Evolutionary conservation across 352 stramenopile genomes (phyloP).

Genomic region (Pythium angustatum): DNA sequence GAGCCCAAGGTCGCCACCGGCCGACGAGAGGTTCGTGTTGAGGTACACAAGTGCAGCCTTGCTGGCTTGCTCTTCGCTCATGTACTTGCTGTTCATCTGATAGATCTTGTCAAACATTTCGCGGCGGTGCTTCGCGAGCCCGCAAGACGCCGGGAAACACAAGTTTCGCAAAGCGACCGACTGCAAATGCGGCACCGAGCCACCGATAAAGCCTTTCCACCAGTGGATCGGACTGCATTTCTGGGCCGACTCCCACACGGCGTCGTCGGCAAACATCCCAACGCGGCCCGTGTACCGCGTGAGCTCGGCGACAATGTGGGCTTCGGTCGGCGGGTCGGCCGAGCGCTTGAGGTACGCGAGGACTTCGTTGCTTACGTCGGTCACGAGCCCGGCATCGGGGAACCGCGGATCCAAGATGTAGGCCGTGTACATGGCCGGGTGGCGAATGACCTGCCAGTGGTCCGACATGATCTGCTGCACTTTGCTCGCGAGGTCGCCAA

Average conservation of each 20-base stretch:
- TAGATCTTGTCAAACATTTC: conserved; percentile 64
- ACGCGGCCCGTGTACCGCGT: conserved; percentile 61
- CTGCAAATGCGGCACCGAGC: conserved; percentile 68
- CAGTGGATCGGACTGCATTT: conserved; percentile 73
- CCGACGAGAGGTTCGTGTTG: conserved; percentile 57
- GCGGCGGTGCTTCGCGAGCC: conserved; percentile 48
- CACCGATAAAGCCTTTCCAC: conserved; percentile 83
- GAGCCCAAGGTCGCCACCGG: conserved; percentile 37
- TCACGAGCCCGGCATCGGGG: conserved; percentile 47
- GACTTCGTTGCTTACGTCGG: conserved; percentile 59
- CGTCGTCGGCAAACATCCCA: conserved; percentile 71
- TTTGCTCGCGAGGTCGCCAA: conserved; percentile 43
- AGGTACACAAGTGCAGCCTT: conserved; percentile 74
- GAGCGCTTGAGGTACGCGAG: conserved; percentile 61
- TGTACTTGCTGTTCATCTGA: conserved; percentile 54
- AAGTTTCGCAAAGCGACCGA: conserved; percentile 60
- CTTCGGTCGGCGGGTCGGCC: conserved; percentile 40
- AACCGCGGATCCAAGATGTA: conserved; percentile 80
- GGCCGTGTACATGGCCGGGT: conserved; percentile 74
- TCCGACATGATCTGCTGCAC: conserved; percentile 57
- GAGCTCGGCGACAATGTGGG: conserved; percentile 62
- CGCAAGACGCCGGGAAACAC: conserved; percentile 57
- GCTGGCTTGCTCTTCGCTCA: conserved; percentile 72
- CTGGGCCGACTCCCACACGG: conserved; percentile 72
- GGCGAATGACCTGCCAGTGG: conserved; percentile 59